These are phyloP conservation scores for Dictyostelium intermedium DNA, from an alignment of 78 protist species.

Conservation along the genomic window DNA sequence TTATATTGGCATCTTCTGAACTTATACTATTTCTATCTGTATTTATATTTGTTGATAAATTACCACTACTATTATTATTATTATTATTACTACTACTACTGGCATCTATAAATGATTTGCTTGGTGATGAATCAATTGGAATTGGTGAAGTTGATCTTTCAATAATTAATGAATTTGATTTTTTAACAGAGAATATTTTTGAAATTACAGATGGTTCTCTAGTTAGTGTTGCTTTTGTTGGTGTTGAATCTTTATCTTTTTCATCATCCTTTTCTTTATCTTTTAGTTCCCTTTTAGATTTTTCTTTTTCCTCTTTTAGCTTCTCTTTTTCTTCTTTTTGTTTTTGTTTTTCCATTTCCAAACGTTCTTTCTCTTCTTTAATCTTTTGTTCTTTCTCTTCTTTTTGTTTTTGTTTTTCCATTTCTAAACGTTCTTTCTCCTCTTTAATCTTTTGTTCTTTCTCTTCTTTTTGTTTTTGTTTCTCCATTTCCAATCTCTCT, in stretches of 20 bases:
- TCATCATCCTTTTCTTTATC: neutral
- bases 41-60: neutral
- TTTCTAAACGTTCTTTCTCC: neutral
- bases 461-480: slow-evolving; percentile 11
- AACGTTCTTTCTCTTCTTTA: neutral
- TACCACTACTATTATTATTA: neutral
- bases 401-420: slow-evolving; percentile 2
- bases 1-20: neutral
- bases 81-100: neutral
- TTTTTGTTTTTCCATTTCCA: neutral
- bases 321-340: neutral
- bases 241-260: neutral
- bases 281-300: neutral
- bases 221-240: neutral
- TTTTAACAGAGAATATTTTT: slow-evolving; percentile 17
- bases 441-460: slow-evolving; percentile 12
- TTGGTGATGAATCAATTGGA: neutral
- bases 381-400: slow-evolving; percentile 7
- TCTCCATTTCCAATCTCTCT: neutral
- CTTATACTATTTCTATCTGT: neutral
- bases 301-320: neutral
- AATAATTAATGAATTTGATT: slow-evolving; percentile 18
- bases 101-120: neutral
- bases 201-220: neutral
- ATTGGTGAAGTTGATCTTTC: slow-evolving; percentile 22